Base-by-base conservation (phyloP, 805 yeast species). In the Priceomyces castillae region DNA sequence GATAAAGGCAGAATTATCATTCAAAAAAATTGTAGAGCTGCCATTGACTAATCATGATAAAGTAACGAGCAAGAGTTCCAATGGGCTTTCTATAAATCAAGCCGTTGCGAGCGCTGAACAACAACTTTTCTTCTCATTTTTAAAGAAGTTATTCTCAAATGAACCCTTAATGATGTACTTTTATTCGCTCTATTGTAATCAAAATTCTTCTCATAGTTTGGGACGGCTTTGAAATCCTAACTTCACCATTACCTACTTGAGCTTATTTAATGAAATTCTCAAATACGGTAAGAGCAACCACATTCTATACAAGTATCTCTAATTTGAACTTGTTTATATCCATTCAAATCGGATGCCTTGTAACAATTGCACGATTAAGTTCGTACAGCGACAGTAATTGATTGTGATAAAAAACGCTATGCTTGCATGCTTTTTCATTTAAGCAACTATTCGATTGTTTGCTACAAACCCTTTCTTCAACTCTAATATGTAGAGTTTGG, bases 401-500 rank as follows among this genome's bases (percentile, higher is more conserved):
- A 77, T 58, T 2, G 54, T 52, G 4, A 81, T 28, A 12, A 84
- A 55, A 23, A 75, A 54, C 35, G 78, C 63, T 4, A 75, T 57
- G 48, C 75, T 68, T 0, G 75, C 85, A 10, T 82, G 40, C 37
- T n/a, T 74, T 73, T 38, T 74, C 71, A 39, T 70, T 74, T 2
- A 80, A 31, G 0, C 74, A 60, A 35, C 67, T 58, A 0, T 78
- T 76, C 12, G 69, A 59, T 3, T 58, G 57, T 46, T 64, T 67
- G 15, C 52, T 52, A 1, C 71, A 62, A 9, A 78, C 57, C 40
- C 83, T 59, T 9, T 58, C 57, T 2, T 57, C 61, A 0, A 50
- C 48, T 1, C 61, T 55, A 3, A 86, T 78, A 54, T 80, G 87
- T 30, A 89, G 66, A 0, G 95, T 82, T 40, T 69, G 71, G 48